Base-by-base conservation (phyloP, 2,329 filamentous ascomycete species). In the Leptographium wingfieldii region DNA sequence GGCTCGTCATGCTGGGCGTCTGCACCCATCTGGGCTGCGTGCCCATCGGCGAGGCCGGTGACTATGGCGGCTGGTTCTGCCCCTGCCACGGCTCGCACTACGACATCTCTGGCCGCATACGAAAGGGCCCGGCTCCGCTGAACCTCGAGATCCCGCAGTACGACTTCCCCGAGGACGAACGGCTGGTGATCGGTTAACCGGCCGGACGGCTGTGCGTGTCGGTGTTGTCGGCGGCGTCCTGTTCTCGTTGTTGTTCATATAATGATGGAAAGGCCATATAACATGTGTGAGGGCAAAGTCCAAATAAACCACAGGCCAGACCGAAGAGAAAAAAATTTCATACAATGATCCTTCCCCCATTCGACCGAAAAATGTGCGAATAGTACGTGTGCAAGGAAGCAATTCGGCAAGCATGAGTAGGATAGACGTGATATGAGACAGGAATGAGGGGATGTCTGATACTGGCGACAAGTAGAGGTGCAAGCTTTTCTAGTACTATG, bases 31-130 rank as follows among this genome's bases (percentile, higher is more conserved):
- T 99, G 73, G 94, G 94, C 78, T 99, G 94, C 84, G 94, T 99
- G 68, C 94, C 94, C 73, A 99, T 99, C 71, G 94, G 95, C 71
- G 94, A 99, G 81, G 90, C 94, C 66, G 94, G 94, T 75, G 95
- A 99, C 77, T 99, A 81, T 71, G 94, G 94, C 74, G 94, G 94
- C 73, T 99, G 94, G 94, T 99, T 99, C 88, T 99, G 94, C 82
- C 94, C 94, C 67, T 99, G 94, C 88, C 94, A 99, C 84, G 94
- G 94, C 76, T 96, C 92, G 68, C 94, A 99, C 83, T 99, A 99
- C 85, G 94, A 99, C 75, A 97, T 99, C 76, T 97, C 92, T 66
- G 94, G 94, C 75, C 91, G 94, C 77, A 90, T 96, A 83, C 87
- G 94, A 81, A 96, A 90, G 84, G 94, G 94, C 67, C 94, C 94